Percentiles rank a stretch among this genome's conserved stretches.
phyloP scores from a whole-genome alignment of 1,139 yeast genomes.

The Saccharomycopsis crataegensis region DNA sequence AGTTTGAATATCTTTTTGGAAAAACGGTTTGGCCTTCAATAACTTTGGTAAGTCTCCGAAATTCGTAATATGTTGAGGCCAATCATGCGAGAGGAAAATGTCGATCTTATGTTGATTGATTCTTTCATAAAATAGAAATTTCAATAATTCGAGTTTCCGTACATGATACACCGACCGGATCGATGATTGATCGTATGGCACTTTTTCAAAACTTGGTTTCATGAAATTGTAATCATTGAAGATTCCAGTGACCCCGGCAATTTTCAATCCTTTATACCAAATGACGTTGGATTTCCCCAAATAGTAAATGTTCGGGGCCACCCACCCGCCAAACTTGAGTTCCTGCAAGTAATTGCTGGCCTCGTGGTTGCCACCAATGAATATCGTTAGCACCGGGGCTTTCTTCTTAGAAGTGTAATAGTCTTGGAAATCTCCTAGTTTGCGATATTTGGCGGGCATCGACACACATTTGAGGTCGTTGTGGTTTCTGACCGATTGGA shows the following conservation, averaged over 20 bases:
- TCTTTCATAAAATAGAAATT: constrained; percentile 36
- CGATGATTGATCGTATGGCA: constrained; percentile 42
- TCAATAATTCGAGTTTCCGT: constrained; percentile 54
- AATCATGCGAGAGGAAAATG: constrained; percentile 74
- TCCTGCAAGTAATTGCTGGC: constrained; percentile 72
- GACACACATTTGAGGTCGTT: constrained; percentile 63
- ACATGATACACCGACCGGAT: constrained; percentile 68
- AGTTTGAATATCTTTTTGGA: constrained; percentile 51
- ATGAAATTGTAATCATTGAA: constrained; percentile 47
- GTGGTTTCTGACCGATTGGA: constrained; percentile 51
- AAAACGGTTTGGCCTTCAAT: constrained; percentile 56
- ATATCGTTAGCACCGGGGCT: constrained; percentile 75
- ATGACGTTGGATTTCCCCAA: constrained; percentile 74
- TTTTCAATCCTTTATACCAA: constrained; percentile 65
- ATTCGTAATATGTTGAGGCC: constrained; percentile 81
- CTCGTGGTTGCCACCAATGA: constrained; percentile 96
- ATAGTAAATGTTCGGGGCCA: constrained; percentile 84
- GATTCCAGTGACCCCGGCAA: constrained; percentile 83
- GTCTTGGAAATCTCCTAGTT: constrained; percentile 69
- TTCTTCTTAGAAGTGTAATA: constrained; percentile 54
- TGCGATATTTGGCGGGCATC: constrained; percentile 43
- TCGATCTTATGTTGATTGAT: constrained; percentile 5
- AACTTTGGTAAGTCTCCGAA: constrained; percentile 50
- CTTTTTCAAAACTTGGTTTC: constrained; percentile 32
- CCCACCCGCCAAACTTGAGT: constrained; percentile 87